Conservation (phyloP, 805 yeast genomes). For the Teunomyces funiuensis region DNA sequence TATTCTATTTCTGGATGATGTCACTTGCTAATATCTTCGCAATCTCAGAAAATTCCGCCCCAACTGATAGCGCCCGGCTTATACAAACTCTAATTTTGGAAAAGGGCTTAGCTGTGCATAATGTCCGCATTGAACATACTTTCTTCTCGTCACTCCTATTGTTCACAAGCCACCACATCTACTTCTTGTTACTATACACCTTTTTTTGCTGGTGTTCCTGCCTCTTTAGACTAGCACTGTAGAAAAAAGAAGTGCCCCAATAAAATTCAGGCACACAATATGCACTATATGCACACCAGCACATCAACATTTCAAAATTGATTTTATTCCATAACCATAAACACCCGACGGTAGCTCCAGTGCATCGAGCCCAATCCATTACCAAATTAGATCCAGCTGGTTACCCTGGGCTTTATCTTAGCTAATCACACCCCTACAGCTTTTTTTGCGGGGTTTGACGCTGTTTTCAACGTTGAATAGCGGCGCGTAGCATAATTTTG, state of each 20-base stretch:
- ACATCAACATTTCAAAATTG: background rate
- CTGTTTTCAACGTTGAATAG: background rate
- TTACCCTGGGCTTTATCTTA: background rate
- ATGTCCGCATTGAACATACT: too few relatives aligned
- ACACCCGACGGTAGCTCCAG: background rate
- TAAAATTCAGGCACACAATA: background rate
- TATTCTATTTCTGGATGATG: too few relatives aligned
- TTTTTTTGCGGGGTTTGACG: background rate
- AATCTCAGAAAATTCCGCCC: too few relatives aligned
- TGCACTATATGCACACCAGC: constrained; percentile 1
- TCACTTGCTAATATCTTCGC: too few relatives aligned
- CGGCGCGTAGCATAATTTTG: background rate
- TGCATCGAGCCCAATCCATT: constrained; percentile 1
- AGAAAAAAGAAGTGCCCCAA: background rate
- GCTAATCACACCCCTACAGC: background rate
- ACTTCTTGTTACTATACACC: too few relatives aligned
- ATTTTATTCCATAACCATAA: background rate
- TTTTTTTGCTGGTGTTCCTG: too few relatives aligned
- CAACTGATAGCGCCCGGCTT: too few relatives aligned
- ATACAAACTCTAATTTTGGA: too few relatives aligned
- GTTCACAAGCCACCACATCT: too few relatives aligned
- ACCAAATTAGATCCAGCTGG: background rate
- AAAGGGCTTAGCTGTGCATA: too few relatives aligned
- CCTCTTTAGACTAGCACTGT: background rate
- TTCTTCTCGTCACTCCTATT: too few relatives aligned